phyloP scores from a whole-genome alignment of 441 rosid genomes.

The Macaranga tanarius region DNA sequence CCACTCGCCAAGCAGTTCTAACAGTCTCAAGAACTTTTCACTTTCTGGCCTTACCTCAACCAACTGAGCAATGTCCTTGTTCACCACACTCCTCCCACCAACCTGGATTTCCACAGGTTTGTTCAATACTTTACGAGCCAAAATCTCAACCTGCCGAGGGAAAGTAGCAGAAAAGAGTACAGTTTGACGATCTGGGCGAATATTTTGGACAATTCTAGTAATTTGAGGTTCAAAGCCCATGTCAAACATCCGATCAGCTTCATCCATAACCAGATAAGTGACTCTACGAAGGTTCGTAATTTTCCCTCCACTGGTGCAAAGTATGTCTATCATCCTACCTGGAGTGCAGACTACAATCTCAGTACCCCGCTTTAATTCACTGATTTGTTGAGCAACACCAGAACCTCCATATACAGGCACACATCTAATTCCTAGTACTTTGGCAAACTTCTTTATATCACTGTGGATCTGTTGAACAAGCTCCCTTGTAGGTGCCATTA shows the following conservation, averaged over 20 bases:
- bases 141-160: too few species aligned
- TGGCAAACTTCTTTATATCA: too few species aligned
- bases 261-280: constrained; percentile 91
- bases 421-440: too few species aligned
- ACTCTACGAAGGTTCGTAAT: constrained; percentile 80
- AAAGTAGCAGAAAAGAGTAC: too few species aligned
- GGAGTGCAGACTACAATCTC: constrained; percentile 80
- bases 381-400: too few species aligned
- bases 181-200: too few species aligned
- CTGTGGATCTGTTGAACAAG: too few species aligned
- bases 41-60: constrained; percentile 95
- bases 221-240: constrained; percentile 71
- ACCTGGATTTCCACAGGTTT: constrained; percentile 88
- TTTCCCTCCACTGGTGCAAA: constrained; percentile 23
- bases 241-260: constrained; percentile 66
- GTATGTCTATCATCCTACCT: too few species aligned
- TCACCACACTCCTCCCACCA: constrained; percentile 54
- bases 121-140: constrained; percentile 25
- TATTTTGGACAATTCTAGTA: constrained; percentile 71
- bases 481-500: constrained; percentile 61
- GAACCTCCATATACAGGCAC: too few species aligned
- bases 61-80: constrained; percentile 63
- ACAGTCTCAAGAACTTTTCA: too few species aligned
- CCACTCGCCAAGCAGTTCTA: too few species aligned
- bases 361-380: too few species aligned